Conservation (phyloP, 148 eudicot species). For the Diospyros kaki region DNA sequence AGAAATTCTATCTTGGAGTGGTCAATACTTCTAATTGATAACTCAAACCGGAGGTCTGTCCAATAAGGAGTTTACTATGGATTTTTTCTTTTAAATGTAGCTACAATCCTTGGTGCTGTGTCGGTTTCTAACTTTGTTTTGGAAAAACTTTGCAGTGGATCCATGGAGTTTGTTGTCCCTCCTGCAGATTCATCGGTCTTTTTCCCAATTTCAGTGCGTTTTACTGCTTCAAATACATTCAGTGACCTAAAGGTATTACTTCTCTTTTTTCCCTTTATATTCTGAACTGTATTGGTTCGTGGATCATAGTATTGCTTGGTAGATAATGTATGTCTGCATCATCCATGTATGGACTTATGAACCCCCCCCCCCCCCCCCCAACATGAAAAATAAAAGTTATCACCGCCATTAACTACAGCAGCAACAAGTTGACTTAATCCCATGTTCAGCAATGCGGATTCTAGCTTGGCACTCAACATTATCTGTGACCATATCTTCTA, state of each 20-base stretch:
- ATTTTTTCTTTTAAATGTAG: background rate
- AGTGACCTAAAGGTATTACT: slow-evolving; percentile 77
- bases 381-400: too few species aligned
- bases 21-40: slow-evolving; percentile 84
- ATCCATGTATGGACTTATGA: background rate
- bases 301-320: too few species aligned
- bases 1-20: slow-evolving; percentile 90
- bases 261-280: background rate
- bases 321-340: too few species aligned
- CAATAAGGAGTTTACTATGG: background rate
- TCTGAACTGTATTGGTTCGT: too few species aligned
- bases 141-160: slow-evolving; percentile 57
- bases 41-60: slow-evolving; percentile 83
- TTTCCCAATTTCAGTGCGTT: slow-evolving; percentile 88
- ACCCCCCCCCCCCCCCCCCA: too few species aligned
- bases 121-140: slow-evolving; percentile 5
- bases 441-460: too few species aligned
- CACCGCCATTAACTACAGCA: too few species aligned
- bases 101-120: background rate
- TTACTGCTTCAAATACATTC: slow-evolving; percentile 76
- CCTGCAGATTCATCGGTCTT: slow-evolving; percentile 79
- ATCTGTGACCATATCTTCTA: too few species aligned
- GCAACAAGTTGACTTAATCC: too few species aligned
- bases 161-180: slow-evolving; percentile 93
- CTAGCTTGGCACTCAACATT: too few species aligned